Evolutionary conservation across 2,329 filamentous ascomycete genomes (phyloP).

Genomic region (Pseudogymnoascus sp.): DNA sequence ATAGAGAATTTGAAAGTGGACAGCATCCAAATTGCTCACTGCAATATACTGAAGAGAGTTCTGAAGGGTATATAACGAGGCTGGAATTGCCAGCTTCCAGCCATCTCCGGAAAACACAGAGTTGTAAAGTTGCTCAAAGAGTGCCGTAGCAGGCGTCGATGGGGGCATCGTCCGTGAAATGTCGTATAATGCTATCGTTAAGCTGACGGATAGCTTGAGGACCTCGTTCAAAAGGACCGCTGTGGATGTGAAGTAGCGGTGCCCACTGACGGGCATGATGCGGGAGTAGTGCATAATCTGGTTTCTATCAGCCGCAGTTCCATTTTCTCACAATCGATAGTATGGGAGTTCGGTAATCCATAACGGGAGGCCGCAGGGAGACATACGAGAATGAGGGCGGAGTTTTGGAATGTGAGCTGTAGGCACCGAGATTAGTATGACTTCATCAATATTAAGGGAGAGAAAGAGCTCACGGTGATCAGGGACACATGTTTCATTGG

Average conservation of each 20-base stretch:
- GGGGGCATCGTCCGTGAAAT: conserved; percentile 70
- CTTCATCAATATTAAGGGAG: conserved; percentile 21
- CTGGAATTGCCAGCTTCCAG: conserved; percentile 90
- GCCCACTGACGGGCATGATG: conserved; percentile 80
- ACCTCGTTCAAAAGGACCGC: conserved; percentile 91
- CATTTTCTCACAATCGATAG: conserved; percentile 6
- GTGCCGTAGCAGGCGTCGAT: conserved; percentile 68
- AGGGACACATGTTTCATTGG: conserved; percentile 63
- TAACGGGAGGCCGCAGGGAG: background rate
- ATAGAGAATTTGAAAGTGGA: conserved; percentile 88
- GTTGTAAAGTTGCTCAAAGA: conserved; percentile 72
- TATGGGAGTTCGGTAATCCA: conserved; percentile 4
- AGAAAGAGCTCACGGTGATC: conserved; percentile 44
- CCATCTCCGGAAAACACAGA: conserved; percentile 83
- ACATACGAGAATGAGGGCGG: conserved; percentile 63
- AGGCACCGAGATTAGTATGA: conserved; percentile 19
- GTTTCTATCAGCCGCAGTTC: background rate
- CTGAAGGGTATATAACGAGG: conserved; percentile 79
- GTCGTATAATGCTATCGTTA: conserved; percentile 83
- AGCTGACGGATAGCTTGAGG: conserved; percentile 77
- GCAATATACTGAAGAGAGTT: conserved; percentile 93
- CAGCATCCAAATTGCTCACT: conserved; percentile 81
- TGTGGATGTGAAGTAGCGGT: conserved; percentile 88
- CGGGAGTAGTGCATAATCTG: conserved; percentile 92
- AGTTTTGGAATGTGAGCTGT: conserved; percentile 74